Percentiles rank a stretch among this genome's conserved stretches.
Conservation (phyloP, 768 basidiomycete genomes). For the Mycena crocata region DNA sequence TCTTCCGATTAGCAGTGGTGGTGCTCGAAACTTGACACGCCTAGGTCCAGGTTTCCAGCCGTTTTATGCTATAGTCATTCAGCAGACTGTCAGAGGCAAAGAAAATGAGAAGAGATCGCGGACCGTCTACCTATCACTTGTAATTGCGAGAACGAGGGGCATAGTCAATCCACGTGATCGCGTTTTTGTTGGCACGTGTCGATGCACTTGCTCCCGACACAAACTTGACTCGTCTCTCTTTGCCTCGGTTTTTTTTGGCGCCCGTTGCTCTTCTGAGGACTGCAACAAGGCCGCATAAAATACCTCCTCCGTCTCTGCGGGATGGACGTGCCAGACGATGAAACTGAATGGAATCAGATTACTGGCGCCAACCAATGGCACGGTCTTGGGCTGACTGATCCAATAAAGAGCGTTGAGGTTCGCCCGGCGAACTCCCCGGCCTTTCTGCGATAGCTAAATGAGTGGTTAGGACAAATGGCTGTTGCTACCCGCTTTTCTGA, state of each 20-base stretch:
- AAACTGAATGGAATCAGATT: constrained; percentile 70
- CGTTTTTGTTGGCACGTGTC: constrained; percentile 11
- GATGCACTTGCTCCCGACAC: not conserved
- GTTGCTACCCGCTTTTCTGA: constrained; percentile 93
- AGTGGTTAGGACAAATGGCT: constrained; percentile 94
- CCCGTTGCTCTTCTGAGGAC: not conserved
- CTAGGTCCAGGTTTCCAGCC: not conserved
- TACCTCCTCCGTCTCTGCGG: not conserved
- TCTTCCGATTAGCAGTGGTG: no score
- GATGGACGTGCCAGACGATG: constrained; percentile 40
- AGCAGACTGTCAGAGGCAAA: no score
- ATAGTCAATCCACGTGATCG: constrained; percentile 28
- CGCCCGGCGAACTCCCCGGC: constrained; percentile 39
- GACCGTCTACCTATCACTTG: no score
- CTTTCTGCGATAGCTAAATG: constrained; percentile 18
- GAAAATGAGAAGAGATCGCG: no score
- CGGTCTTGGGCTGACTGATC: constrained; percentile 86
- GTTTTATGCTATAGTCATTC: not conserved
- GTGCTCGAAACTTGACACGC: no score
- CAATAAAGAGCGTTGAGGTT: constrained; percentile 92
- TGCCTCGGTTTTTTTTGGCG: not conserved
- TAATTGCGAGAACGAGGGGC: not conserved
- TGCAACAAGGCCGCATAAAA: not conserved
- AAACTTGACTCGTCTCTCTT: constrained; percentile 12
- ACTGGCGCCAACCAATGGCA: constrained; percentile 73